Evolutionary conservation across 768 basidiomycete genomes (phyloP), one percentile per base, ranked within the genome.

Genomic region (Xerocomus spinulosus): DNA sequence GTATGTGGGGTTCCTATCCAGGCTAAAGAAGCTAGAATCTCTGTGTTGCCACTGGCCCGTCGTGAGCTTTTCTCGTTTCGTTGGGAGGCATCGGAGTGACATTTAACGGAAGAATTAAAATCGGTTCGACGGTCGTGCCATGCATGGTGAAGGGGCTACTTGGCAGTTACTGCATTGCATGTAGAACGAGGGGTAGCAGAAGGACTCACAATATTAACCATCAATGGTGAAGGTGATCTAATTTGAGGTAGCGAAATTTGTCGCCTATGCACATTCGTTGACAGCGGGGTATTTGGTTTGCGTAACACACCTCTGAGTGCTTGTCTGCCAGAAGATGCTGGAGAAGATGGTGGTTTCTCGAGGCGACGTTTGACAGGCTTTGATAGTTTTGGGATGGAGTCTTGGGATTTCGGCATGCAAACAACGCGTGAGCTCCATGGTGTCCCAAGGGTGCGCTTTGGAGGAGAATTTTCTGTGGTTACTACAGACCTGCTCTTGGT

Each of bases 1-100:
- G 33, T 25, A 21, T 45, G 34, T 6, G 57, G 20, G 2, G 52
- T 42, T 15, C 66, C 66, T 35, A 57, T 58, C 66, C 67, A 67
- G 2, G 68, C 68, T 29, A 67, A 61, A n/a, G 66, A 66, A n/a
- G 63, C 63, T 36, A 67, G 53, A 25, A 50, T 42, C 20, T 69
- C 59, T 9, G 68, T 66, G 15, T 46, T 59, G 29, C 42, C 51
- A 26, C 48, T 51, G 2, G 55, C 26, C 28, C 41, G 51, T 29
- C 30, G 55, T 20, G 34, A 36, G 13, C 9, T 49, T 45, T 48
- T 18, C 15, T 49, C 46, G 12, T 29, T 46, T n/a, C 6, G 30
- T 9, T 43, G 47, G 10, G 5, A n/a, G 10, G 5, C 24, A 15
- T 35, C 48, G 24, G 32, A 17, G 33, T 35, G 39, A 17, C 10